Evolutionary conservation across 495 filamentous ascomycete genomes (phyloP).

Genomic region (Xylaria acuta): DNA sequence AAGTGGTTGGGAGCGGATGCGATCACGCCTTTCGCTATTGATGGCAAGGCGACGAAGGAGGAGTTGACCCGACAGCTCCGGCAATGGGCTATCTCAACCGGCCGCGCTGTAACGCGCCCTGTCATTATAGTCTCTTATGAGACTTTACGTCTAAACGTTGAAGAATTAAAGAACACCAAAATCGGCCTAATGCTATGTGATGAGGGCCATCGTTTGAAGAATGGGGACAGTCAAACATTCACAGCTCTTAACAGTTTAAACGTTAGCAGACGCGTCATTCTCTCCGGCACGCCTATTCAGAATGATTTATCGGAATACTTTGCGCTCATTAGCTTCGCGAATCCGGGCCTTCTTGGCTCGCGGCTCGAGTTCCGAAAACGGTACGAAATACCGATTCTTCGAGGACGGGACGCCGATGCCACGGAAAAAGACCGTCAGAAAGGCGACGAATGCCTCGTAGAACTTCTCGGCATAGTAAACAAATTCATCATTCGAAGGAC

Average conservation of each 20-base stretch:
- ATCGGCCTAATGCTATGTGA: constrained; percentile 98
- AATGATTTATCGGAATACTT: constrained; percentile 99
- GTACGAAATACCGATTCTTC: constrained; percentile 91
- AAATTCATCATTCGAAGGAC: constrained; percentile 99
- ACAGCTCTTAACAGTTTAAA: constrained; percentile 87
- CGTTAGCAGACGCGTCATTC: constrained; percentile 88
- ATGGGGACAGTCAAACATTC: constrained; percentile 95
- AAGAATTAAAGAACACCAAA: constrained; percentile 81
- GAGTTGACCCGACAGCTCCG: constrained; percentile 87
- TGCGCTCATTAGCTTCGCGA: constrained; percentile 93
- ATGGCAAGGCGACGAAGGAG: constrained; percentile 94
- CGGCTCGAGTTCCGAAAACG: constrained; percentile 92
- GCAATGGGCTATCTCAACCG: constrained; percentile 92
- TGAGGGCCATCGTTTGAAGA: constrained; percentile 98
- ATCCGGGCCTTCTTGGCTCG: constrained; percentile 88
- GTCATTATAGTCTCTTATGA: constrained; percentile 99
- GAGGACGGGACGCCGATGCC: constrained; percentile 89
- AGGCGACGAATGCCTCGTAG: constrained; percentile 82
- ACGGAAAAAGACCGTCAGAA: constrained; percentile 81
- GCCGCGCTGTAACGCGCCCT: constrained; percentile 87
- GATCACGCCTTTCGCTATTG: constrained; percentile 92
- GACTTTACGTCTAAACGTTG: constrained; percentile 87
- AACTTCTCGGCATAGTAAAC: constrained; percentile 86
- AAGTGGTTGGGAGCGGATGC: constrained; percentile 97
- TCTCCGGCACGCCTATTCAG: constrained; percentile 97